Base-by-base conservation (phyloP, 2,329 filamentous ascomycete species). In the Penicillium oxalicum region DNA sequence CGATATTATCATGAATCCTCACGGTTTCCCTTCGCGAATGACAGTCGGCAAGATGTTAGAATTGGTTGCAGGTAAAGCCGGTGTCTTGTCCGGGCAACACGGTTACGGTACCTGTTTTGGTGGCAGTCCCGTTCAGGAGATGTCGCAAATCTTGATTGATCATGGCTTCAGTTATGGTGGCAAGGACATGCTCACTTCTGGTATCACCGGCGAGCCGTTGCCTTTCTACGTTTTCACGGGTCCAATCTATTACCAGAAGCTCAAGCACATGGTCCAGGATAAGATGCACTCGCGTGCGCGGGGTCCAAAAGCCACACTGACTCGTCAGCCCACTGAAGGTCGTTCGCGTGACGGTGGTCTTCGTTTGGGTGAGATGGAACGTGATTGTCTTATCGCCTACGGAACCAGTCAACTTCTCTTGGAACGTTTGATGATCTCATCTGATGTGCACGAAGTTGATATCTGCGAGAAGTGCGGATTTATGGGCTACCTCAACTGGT, bases 261-360 rank as follows among this genome's bases (percentile, higher is more conserved):
- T 98, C 57, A 98, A 98, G 80, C 93, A 98, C 78, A 98, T 98
- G 93, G 93, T 98, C 4, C 91, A 97, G 70, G 93, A 98, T 69
- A 98, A 98, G 75, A 97, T 98, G 93, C 93, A 98, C 73, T 91
- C 88, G 29, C 88, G 93, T 53, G 84, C 91, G 2, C 85, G 89
- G 11, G 94, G 94, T 0, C 94, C 93, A 0, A 81, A 88, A 9
- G 91, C 91, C 26, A 93, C 95, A 56, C 78, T 98, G 26, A 98
- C 93, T 0, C 84, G 93, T 8, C 93, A 98, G 68, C 93, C 93
- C 0, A 98, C 91, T 0, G 93, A 98, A 74, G 93, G 93, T 77
- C 83, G 93, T 61, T 95, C 91, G 7, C 78, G 91, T 49, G 88
- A 95, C 57, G 93, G 93, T 70, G 93, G 93, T 69, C 77, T 98